phyloP scores from a whole-genome alignment of 2,329 filamentous ascomycete genomes.

The Gnomoniopsis sp. region DNA sequence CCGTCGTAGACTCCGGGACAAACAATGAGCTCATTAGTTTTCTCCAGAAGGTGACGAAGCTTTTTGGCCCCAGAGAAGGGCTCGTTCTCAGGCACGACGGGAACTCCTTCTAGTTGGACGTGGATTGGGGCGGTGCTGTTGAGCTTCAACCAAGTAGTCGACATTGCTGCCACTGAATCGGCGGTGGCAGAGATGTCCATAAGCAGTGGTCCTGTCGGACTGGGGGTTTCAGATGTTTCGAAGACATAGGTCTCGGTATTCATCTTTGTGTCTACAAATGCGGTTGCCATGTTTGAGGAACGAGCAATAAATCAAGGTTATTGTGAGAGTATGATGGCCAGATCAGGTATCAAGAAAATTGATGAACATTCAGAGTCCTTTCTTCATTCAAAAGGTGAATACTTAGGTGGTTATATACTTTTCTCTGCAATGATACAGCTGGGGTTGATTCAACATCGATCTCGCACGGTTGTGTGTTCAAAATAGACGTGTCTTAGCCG shows the following conservation, averaged over 20 bases:
- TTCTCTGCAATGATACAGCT: no score
- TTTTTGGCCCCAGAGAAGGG: constrained; percentile 19
- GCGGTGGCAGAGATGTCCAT: neutral
- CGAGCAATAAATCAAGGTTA: neutral
- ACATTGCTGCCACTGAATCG: neutral
- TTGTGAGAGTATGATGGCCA: neutral
- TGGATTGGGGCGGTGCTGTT: constrained; percentile 12
- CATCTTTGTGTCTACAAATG: neutral
- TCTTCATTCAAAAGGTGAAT: no score
- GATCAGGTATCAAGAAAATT: neutral
- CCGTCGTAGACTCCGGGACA: constrained; percentile 64
- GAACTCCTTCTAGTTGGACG: neutral
- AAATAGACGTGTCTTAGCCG: no score
- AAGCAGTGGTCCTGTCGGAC: constrained; percentile 11
- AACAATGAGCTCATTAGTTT: constrained; percentile 40
- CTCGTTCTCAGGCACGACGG: neutral
- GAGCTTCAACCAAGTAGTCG: constrained; percentile 16
- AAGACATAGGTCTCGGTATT: constrained; percentile 1
- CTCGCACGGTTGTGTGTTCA: no score
- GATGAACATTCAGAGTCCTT: no score
- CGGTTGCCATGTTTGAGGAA: constrained; percentile 1
- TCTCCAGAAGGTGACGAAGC: constrained; percentile 24
- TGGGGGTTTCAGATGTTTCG: constrained; percentile 14
- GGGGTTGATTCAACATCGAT: no score
- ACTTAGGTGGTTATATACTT: no score